Evolutionary conservation across 352 stramenopile species (phyloP).

Genomic region (Globisporangium solare): DNA sequence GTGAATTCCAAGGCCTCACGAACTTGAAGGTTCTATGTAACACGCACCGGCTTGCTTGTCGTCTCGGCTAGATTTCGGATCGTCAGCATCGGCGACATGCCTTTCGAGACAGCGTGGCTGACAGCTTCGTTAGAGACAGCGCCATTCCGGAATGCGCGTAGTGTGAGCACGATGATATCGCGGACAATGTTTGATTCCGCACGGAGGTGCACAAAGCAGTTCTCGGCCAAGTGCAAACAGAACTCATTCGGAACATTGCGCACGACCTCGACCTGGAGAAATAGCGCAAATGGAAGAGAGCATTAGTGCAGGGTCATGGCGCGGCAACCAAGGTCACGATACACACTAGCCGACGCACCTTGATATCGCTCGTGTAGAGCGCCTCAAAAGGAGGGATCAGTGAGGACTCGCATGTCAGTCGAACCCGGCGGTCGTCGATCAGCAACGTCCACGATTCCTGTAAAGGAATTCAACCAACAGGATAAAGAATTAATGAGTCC

Average conservation of each 20-base stretch:
- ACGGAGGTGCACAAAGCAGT: constrained; percentile 63
- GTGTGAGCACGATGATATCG: constrained; percentile 80
- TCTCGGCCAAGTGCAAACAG: constrained; percentile 45
- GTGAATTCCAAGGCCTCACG: too few species aligned
- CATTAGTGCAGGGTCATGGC: constrained; percentile 8
- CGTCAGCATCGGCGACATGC: constrained; percentile 65
- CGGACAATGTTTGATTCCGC: constrained; percentile 69
- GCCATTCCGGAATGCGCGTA: constrained; percentile 67
- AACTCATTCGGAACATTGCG: constrained; percentile 58
- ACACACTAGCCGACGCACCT: constrained; percentile 11
- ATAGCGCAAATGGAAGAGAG: constrained; percentile 2
- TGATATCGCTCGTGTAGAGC: constrained; percentile 66
- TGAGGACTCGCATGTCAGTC: constrained; percentile 78
- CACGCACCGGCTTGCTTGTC: constrained; percentile 26
- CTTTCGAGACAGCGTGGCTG: constrained; percentile 37
- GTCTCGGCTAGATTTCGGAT: constrained; percentile 51
- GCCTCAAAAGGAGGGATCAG: constrained; percentile 75
- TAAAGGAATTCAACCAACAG: not conserved
- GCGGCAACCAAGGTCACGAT: constrained; percentile 19
- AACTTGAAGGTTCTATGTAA: too few species aligned
- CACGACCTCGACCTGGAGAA: constrained; percentile 50
- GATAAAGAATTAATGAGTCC: not conserved
- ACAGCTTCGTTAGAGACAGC: constrained; percentile 45
- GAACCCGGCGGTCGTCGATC: constrained; percentile 70
- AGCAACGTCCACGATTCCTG: constrained; percentile 82